These are phyloP conservation scores for Huntiella decipiens DNA, from an alignment of 2,329 filamentous ascomycete species.

Conservation along the genomic window DNA sequence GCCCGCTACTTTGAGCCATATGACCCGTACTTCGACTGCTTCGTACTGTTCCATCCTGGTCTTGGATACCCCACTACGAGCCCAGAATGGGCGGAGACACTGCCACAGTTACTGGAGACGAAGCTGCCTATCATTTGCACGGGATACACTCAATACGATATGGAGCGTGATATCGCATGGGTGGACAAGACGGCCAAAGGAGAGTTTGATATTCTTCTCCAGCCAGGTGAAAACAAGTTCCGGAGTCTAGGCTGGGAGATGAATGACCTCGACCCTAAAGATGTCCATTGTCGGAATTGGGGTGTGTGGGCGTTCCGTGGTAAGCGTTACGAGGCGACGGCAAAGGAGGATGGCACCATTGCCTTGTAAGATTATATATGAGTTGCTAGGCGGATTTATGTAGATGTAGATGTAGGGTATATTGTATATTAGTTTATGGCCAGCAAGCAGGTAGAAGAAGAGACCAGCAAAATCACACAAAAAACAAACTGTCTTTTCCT, in stretches of 20 bases:
- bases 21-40: constrained; percentile 96
- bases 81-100: constrained; percentile 82
- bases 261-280: constrained; percentile 86
- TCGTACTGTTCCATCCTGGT: constrained; percentile 91
- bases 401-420: no score
- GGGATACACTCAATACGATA: constrained; percentile 88
- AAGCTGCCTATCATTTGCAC: constrained; percentile 90
- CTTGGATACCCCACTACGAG: constrained; percentile 84
- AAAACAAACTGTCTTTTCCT: no score
- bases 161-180: constrained; percentile 83
- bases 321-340: constrained; percentile 58
- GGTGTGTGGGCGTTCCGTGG: constrained; percentile 93
- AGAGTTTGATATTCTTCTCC: constrained; percentile 79
- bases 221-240: constrained; percentile 88
- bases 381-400: no score
- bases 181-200: constrained; percentile 68
- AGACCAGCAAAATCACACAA: no score
- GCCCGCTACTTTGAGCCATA: constrained; percentile 83
- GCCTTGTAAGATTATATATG: constrained; percentile 9
- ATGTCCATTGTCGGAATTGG: constrained; percentile 92
- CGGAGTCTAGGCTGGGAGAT: constrained; percentile 90
- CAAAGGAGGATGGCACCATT: constrained; percentile 22
- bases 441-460: no score
- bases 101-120: constrained; percentile 80
- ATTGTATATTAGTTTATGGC: no score